Conservation (phyloP, 257 asterid genomes). For the Penstemon eatonii region DNA sequence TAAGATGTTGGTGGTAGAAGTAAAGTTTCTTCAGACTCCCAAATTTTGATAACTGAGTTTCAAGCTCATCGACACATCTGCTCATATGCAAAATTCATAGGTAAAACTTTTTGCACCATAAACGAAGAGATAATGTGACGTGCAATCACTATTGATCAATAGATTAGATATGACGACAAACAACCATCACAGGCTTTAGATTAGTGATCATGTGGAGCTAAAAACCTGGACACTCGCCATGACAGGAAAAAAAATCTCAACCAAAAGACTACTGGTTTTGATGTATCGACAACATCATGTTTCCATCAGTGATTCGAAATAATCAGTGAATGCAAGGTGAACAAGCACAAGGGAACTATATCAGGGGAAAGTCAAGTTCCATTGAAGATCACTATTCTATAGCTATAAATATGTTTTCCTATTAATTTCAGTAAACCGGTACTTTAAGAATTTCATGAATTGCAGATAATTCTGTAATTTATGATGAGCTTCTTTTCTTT, state of each 20-base stretch:
- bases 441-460: neutral
- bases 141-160: conserved; percentile 18
- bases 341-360: neutral
- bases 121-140: conserved; percentile 23
- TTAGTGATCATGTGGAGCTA: conserved; percentile 10
- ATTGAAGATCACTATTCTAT: neutral
- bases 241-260: neutral
- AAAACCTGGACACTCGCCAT: conserved; percentile 11
- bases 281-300: conserved; percentile 7
- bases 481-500: neutral
- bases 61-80: conserved; percentile 99
- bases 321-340: neutral
- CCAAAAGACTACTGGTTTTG: neutral
- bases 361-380: neutral
- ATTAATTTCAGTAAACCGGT: neutral
- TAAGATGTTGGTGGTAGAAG: conserved; percentile 97
- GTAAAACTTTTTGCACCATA: conserved; percentile 22
- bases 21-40: conserved; percentile 95
- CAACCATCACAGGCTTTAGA: conserved; percentile 7
- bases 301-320: neutral
- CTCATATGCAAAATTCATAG: conserved; percentile 36
- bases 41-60: conserved; percentile 75
- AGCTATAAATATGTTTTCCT: neutral
- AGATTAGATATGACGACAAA: conserved; percentile 15
- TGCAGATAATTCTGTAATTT: no score